Evolutionary conservation across 768 basidiomycete genomes (phyloP).

Genomic region (Tricholoma sp.): DNA sequence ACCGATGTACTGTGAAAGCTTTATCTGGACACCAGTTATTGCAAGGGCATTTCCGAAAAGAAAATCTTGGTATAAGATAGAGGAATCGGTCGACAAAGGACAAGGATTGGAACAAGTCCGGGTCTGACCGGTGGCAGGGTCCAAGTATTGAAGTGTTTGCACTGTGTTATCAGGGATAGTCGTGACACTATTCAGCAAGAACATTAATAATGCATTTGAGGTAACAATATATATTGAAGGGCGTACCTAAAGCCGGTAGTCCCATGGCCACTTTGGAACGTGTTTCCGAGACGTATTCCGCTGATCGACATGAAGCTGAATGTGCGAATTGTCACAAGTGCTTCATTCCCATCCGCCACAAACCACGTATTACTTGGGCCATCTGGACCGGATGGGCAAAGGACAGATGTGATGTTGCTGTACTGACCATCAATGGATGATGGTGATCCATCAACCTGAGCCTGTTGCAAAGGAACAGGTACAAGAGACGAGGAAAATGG

Average conservation of each 20-base stretch:
- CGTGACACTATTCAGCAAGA: conserved; percentile 51
- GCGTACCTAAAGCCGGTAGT: conserved; percentile 86
- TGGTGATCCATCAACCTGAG: conserved; percentile 54
- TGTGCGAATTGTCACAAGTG: conserved; percentile 73
- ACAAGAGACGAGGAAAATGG: conserved; percentile 89
- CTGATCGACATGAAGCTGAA: conserved; percentile 68
- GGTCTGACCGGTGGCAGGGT: conserved; percentile 71
- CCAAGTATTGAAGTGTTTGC: conserved; percentile 69
- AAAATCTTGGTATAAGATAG: conserved; percentile 90
- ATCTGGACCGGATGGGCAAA: conserved; percentile 84
- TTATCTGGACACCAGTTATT: conserved; percentile 90
- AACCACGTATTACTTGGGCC: conserved; percentile 85
- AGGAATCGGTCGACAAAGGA: conserved; percentile 72
- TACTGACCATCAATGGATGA: conserved; percentile 58
- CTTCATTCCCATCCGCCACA: conserved; percentile 60
- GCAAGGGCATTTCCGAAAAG: conserved; percentile 57
- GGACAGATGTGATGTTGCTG: conserved; percentile 57
- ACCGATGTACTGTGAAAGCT: conserved; percentile 72
- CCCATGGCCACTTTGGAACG: conserved; percentile 72
- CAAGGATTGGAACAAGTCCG: conserved; percentile 74
- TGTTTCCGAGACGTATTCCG: conserved; percentile 90
- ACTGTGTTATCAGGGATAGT: conserved; percentile 88
- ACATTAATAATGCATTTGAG: neutral
- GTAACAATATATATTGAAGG: neutral
- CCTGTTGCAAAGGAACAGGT: conserved; percentile 61